Evolutionary conservation across 257 asterid genomes (phyloP), one percentile per base, ranked within the genome.

Genomic region (Fraxinus quadrangulata): DNA sequence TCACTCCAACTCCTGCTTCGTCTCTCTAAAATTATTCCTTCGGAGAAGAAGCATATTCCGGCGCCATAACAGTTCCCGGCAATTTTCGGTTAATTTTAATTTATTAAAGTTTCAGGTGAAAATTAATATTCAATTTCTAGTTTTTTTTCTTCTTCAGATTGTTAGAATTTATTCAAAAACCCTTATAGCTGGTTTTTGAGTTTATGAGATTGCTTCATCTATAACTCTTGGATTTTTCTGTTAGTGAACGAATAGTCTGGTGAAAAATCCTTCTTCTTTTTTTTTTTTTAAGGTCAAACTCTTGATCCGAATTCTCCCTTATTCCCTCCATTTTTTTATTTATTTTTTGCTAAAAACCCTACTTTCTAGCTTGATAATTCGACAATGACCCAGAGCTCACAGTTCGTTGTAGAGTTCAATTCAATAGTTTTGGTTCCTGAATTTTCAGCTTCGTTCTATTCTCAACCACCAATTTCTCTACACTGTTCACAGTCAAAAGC

Each of bases 31-130:
- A 5, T 63, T 17, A 14, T 16, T 24, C 30, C 70, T 68, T 54
- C 83, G 56, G 78, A 61, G 73, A 63, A 56, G 68, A 61, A 63
- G 16, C 36, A 21, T 77, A 77, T 68, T 71, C 85, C 80, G 85
- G 75, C 47, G 16, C 76, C 86, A 84, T 66, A 67, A 36, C 40
- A 63, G 13, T 37, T 65, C 30, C 83, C 74, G 21, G 21, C 51
- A 19, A 11, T 26, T 61, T 3, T 59, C 74, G 12, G 8, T 21
- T 54, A 21, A 56, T 19, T 54, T 59, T 10, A 19, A 17, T 14
- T 75, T 56, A 19, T 56, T 56, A n/a, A 56, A 21, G 51, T 21
- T 63, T 63, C 69, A 4, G 69, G 2, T 10, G 36, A 63, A 63
- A 9, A 24, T 63, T 26, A 76, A 1, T 67, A 17, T 47, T 5